Evolutionary conservation across 1,284 basidiomycete genomes (phyloP), one percentile per base, ranked within the genome.

Genomic region (Apiotrichum brassicae): DNA sequence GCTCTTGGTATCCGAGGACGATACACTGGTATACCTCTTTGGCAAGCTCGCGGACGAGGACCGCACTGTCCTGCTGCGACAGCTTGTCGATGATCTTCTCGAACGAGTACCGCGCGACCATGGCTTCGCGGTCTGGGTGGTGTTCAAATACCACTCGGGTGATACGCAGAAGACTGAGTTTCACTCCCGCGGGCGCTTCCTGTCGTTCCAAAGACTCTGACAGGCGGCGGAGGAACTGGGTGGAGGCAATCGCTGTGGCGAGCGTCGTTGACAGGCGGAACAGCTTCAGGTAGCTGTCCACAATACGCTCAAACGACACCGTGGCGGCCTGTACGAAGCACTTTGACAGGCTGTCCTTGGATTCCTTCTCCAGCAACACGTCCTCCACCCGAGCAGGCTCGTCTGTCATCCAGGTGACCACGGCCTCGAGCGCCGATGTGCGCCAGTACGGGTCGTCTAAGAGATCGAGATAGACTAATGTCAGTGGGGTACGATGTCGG

Each of bases 391-490:
- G 81, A 3, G 89, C 83, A 1, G 89, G 89, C 74, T 97, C 94
- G 64, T 97, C 94, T 75, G 92, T 87, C 53, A 97, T 75, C 94
- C 94, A 97, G 4, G 87, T 85, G 8, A 92, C 74, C 28, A 97
- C 82, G 6, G 91, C 84, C 67, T 98, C 94, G 48, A 97, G 73
- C 12, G 93, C 88, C 61, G 85, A 88, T 54, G 93, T 87, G 68
- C 93, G 88, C 82, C 97, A 98, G 75, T 95, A 97, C 0, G 90
- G 87, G 65, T 98, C 93, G 34, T 84, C 82, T 38, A 97, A 76
- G 26, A 98, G 77, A 56, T 82, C 80, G 53, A 95, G 75, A 66
- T 97, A 98, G 76, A 97, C 65, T 78, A 59, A 26, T 60, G 51
- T 65, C 62, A 71, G 12, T 66, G 20, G 2, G 12, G 22, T 22